These are phyloP conservation scores for Epithemia pelagica DNA, from an alignment of 108 stramenopile genomes.

Conservation along the genomic window DNA sequence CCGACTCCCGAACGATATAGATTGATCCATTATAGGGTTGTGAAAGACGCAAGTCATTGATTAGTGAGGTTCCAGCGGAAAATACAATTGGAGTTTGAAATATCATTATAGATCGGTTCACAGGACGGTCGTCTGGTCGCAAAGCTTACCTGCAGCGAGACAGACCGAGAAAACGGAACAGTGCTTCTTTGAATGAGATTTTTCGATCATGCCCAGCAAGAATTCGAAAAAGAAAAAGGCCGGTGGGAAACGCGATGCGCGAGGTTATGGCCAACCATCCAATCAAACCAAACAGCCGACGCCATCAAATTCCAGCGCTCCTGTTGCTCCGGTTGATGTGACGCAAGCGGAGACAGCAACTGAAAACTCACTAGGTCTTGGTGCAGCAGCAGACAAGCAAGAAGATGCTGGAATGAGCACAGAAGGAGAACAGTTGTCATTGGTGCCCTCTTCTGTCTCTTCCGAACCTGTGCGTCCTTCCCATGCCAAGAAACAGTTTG, in stretches of 20 bases:
- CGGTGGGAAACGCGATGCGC: neutral
- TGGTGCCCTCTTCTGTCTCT: neutral
- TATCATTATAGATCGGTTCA: no score
- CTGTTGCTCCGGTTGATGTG: neutral
- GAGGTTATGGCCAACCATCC: neutral
- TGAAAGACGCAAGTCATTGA: no score
- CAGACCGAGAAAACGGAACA: no score
- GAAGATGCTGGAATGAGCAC: neutral
- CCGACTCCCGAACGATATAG: no score
- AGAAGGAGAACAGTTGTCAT: conserved; percentile 1
- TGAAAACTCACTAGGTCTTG: neutral
- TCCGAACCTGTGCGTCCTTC: neutral
- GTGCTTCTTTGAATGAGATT: no score
- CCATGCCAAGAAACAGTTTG: neutral
- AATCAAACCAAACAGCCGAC: neutral
- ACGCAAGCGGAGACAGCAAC: neutral
- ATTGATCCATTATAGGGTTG: no score
- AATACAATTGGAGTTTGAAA: no score
- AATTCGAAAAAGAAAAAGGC: conserved; percentile 1
- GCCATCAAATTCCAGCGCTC: neutral
- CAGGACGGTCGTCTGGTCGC: no score
- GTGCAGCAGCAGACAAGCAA: neutral
- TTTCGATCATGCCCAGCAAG: neutral
- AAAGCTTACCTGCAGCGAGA: no score
- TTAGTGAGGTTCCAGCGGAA: no score